A percentile compares a stretch with the other conserved stretches of the same genome.
Conservation (phyloP, 1,139 yeast genomes). For the Hansenula lynferdii region DNA sequence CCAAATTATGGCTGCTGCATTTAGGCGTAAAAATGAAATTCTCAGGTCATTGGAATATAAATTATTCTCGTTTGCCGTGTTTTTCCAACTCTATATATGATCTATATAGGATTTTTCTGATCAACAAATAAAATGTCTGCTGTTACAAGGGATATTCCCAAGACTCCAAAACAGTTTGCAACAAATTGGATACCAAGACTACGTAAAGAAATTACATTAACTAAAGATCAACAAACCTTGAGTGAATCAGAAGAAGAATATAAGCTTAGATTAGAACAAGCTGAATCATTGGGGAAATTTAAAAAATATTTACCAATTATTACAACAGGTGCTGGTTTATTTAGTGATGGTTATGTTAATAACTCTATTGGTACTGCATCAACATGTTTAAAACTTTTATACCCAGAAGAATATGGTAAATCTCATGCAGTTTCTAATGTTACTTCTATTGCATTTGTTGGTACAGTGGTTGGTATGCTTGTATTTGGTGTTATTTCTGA, state of each 20-base stretch:
- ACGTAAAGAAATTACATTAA: constrained; percentile 35
- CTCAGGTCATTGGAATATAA: no score
- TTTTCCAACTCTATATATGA: no score
- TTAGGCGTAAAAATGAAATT: no score
- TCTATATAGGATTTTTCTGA: no score
- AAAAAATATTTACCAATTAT: constrained; percentile 64
- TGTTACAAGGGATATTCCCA: constrained; percentile 42
- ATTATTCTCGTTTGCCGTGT: no score
- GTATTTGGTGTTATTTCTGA: constrained; percentile 77
- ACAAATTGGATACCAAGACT: constrained; percentile 37
- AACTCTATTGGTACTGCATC: constrained; percentile 76
- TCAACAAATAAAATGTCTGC: constrained; percentile 5
- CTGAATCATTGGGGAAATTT: constrained; percentile 18
- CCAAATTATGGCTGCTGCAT: not conserved
- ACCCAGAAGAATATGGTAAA: constrained; percentile 54
- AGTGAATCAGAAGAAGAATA: constrained; percentile 24
- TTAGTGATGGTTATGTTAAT: constrained; percentile 88
- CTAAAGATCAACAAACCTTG: constrained; percentile 21
- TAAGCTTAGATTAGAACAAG: constrained; percentile 26
- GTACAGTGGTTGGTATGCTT: constrained; percentile 87
- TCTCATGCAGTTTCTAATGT: constrained; percentile 74
- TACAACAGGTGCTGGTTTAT: constrained; percentile 87
- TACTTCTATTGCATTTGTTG: constrained; percentile 86
- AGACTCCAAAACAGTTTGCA: constrained; percentile 31
- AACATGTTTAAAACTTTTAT: constrained; percentile 59